These are phyloP conservation scores for Simmondsia chinensis DNA, from an alignment of 148 eudicot species.

Conservation along the genomic window DNA sequence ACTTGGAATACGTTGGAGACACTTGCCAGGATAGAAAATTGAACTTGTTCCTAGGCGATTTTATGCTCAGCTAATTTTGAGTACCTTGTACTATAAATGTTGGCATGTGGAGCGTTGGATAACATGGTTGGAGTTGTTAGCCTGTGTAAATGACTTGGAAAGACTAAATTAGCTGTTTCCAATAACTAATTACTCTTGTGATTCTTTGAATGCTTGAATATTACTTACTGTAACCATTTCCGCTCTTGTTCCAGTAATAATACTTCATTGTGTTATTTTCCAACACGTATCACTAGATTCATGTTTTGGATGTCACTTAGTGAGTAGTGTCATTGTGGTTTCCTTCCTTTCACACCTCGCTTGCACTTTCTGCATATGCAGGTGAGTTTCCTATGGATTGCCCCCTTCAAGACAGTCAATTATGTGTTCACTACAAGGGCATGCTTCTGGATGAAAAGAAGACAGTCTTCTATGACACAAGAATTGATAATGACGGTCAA, in stretches of 20 bases:
- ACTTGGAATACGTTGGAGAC: too few species aligned
- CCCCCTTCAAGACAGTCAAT: conserved; percentile 94
- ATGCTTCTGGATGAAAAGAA: conserved; percentile 77
- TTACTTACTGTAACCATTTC: neutral
- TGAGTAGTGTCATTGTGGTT: neutral
- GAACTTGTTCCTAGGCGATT: too few species aligned
- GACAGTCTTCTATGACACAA: conserved; percentile 86
- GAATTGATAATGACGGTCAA: conserved; percentile 72
- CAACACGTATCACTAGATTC: neutral
- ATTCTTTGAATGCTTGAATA: too few species aligned
- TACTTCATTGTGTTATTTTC: neutral
- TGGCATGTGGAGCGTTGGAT: too few species aligned
- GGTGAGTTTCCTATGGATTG: conserved; percentile 99
- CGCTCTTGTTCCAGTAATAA: neutral
- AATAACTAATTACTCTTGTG: neutral
- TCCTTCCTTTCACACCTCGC: neutral
- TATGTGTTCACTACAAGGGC: conserved; percentile 84
- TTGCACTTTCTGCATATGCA: conserved; percentile 16
- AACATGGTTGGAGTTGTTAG: too few species aligned
- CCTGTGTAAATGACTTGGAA: too few species aligned
- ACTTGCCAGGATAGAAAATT: too few species aligned
- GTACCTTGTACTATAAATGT: too few species aligned
- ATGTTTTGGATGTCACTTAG: conserved; percentile 1
- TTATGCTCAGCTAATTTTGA: too few species aligned
- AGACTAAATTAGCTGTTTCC: too few species aligned